phyloP scores from a whole-genome alignment of 2,329 filamentous ascomycete species.

The Pyrenochaeta sp. region DNA sequence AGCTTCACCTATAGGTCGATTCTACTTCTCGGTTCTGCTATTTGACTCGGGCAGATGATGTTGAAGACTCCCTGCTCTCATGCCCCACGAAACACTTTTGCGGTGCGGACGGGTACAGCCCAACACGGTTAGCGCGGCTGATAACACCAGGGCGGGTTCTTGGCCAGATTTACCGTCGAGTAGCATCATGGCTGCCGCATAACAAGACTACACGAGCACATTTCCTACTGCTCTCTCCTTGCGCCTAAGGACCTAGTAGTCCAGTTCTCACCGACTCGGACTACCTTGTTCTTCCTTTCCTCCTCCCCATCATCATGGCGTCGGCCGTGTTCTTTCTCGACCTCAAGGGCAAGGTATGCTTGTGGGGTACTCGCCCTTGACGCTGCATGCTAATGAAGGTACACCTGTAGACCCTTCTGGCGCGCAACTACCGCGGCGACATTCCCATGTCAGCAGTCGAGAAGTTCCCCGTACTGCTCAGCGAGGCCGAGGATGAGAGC shows the following conservation, averaged over 20 bases:
- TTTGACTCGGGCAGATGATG: not conserved
- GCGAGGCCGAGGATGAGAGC: slow-evolving; percentile 98
- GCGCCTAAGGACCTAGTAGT: slow-evolving; percentile 19
- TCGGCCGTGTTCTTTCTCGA: slow-evolving; percentile 99
- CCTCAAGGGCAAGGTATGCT: slow-evolving; percentile 94
- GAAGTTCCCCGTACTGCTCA: slow-evolving; percentile 94
- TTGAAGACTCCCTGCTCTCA: no score
- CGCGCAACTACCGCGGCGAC: slow-evolving; percentile 97
- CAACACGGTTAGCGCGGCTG: not conserved
- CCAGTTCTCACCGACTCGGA: not conserved
- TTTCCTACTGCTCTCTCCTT: slow-evolving; percentile 4
- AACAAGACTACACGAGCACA: not conserved
- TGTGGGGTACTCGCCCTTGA: slow-evolving; percentile 26
- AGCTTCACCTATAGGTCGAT: no score
- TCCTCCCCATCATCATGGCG: slow-evolving; percentile 71
- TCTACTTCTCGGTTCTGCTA: no score
- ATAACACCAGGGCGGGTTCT: not conserved
- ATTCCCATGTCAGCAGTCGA: slow-evolving; percentile 99
- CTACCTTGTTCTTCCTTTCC: not conserved
- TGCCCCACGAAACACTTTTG: not conserved
- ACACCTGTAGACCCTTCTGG: slow-evolving; percentile 81
- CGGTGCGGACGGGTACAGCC: not conserved
- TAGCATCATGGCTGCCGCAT: not conserved
- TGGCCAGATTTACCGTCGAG: slow-evolving; percentile 2
- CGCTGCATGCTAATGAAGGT: slow-evolving; percentile 36